Evolutionary conservation across 495 filamentous ascomycete species (phyloP).

Genomic region (Jackrogersella multiformis): DNA sequence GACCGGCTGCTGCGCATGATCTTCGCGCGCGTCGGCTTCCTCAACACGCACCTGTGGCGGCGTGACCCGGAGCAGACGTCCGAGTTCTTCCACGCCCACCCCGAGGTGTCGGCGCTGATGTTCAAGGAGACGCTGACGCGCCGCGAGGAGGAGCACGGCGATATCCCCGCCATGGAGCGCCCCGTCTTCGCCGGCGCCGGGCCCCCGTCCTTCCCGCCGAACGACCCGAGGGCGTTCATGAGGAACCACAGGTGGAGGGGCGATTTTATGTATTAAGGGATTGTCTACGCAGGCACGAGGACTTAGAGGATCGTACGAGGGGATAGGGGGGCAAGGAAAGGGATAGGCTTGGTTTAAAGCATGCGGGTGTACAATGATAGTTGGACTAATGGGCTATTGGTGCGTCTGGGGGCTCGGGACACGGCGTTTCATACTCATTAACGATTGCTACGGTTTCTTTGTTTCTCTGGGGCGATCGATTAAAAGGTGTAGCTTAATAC

Average conservation of each 20-base stretch:
- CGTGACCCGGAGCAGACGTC: conserved; percentile 46
- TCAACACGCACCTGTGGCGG: conserved; percentile 51
- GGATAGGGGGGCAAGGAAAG: not conserved
- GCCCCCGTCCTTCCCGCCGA: not conserved
- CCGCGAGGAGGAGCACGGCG: conserved; percentile 51
- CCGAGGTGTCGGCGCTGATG: conserved; percentile 52
- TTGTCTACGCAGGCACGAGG: no score
- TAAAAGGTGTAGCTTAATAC: conserved; percentile 1
- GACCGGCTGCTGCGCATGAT: conserved; percentile 56
- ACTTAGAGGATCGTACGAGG: not conserved
- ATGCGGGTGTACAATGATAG: not conserved
- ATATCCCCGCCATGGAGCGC: conserved; percentile 55
- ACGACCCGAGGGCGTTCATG: conserved; percentile 7
- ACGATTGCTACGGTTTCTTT: conserved; percentile 8
- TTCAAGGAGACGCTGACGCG: conserved; percentile 54
- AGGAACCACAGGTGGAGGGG: conserved; percentile 4
- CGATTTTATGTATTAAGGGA: no score
- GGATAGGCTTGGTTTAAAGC: not conserved
- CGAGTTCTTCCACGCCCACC: conserved; percentile 49
- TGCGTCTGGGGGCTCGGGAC: not conserved
- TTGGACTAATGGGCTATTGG: not conserved
- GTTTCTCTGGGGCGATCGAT: not conserved
- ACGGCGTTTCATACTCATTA: not conserved
- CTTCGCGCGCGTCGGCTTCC: conserved; percentile 56
- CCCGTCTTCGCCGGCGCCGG: conserved; percentile 16